These are phyloP conservation scores for Nicotiana noctiflora DNA, from an alignment of 257 asterid species.

Conservation along the genomic window DNA sequence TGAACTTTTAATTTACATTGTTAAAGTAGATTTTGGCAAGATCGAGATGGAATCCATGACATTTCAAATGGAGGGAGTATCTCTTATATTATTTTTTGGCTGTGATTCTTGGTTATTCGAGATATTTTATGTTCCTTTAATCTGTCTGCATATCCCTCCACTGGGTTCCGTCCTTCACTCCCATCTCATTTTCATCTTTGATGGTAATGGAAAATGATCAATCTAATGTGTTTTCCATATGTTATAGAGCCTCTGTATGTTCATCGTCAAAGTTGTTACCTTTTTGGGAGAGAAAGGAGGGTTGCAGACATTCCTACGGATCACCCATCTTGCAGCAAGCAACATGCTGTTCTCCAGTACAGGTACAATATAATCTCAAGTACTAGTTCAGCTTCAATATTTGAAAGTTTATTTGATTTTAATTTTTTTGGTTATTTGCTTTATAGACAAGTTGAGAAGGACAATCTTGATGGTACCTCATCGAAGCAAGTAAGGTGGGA, in stretches of 20 bases:
- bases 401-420: conserved; percentile 1
- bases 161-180: background rate
- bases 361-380: conserved; percentile 37
- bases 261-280: conserved; percentile 94
- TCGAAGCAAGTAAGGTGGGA: conserved; percentile 69
- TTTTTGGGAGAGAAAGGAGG: conserved; percentile 96
- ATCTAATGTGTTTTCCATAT: conserved; percentile 12
- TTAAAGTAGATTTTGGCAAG: background rate
- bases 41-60: background rate
- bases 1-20: background rate
- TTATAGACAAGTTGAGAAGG: conserved; percentile 84
- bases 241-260: conserved; percentile 82
- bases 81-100: background rate
- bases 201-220: background rate
- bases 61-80: background rate
- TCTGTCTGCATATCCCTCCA: background rate
- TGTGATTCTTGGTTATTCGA: background rate
- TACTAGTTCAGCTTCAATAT: conserved; percentile 5
- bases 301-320: conserved; percentile 95
- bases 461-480: conserved; percentile 64
- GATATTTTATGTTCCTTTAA: background rate
- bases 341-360: conserved; percentile 95
- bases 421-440: background rate
- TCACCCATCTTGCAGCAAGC: conserved; percentile 99
- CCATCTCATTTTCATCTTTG: background rate